phyloP scores from a whole-genome alignment of 192 early-diverging fungal genomes.

The Backusella macrospora region DNA sequence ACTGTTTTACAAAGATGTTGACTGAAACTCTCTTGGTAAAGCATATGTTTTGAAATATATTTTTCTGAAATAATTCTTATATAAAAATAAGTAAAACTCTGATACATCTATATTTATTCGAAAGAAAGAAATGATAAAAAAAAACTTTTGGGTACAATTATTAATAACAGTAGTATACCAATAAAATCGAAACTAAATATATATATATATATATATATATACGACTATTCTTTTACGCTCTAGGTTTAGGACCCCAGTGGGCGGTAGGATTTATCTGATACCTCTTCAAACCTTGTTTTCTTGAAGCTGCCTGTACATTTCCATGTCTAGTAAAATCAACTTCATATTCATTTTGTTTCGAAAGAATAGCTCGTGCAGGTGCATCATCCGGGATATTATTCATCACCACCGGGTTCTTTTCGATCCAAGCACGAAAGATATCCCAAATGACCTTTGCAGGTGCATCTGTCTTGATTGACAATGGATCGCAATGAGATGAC shows the following conservation, averaged over 20 bases:
- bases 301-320: constrained; percentile 71
- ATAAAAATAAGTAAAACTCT: too few relatives aligned
- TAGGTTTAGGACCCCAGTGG: constrained; percentile 96
- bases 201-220: too few relatives aligned
- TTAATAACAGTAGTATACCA: too few relatives aligned
- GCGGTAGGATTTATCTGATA: constrained; percentile 94
- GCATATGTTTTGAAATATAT: too few relatives aligned
- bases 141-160: too few relatives aligned
- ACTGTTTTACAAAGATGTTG: too few relatives aligned
- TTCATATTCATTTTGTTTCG: constrained; percentile 49
- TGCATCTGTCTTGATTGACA: constrained; percentile 93
- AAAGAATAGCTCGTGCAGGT: constrained; percentile 70
- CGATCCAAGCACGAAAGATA: constrained; percentile 78
- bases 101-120: too few relatives aligned
- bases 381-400: constrained; percentile 68
- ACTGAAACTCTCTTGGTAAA: too few relatives aligned
- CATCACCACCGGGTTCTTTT: constrained; percentile 67
- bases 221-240: constrained; percentile 37
- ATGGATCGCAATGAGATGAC: constrained; percentile 75
- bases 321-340: constrained; percentile 78
- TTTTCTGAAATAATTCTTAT: too few relatives aligned
- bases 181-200: too few relatives aligned
- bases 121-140: too few relatives aligned
- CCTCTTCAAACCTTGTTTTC: constrained; percentile 82
- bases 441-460: constrained; percentile 90